Base-by-base conservation (phyloP, 208 protist species). In the Leishmania aethiopica region DNA sequence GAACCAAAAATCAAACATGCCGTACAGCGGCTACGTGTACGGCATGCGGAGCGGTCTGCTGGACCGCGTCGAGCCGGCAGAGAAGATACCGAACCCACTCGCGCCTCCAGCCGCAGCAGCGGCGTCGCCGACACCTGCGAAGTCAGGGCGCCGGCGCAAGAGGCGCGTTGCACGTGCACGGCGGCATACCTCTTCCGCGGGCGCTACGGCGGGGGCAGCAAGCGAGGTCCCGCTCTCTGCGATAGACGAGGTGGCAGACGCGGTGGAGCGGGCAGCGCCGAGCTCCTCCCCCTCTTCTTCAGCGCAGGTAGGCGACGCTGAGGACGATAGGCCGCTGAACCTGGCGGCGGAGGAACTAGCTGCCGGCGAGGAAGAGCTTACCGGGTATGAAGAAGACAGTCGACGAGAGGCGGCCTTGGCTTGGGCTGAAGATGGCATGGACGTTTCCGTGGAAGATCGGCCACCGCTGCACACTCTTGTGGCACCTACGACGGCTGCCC, bases 1-100 rank as follows among this genome's bases (percentile, higher is more conserved):
- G 95, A 94, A 87, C 75, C 95, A 97, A 53, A 96, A 96, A 83
- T 94, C 90, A 35, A 96, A 96, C 85, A 91, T 96, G 85, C 95
- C 95, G 47, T 97, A 97, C 88, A 96, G 90, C 78, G 93, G 93
- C 28, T 92, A 94, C 80, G 80, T 97, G 78, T 97, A 95, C 79
- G 90, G 79, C 79, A 90, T 93, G 87, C 90, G 95, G 11, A 94
- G 91, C 74, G 90, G 90, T 17, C 77, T 94, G 64, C 82, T 97
- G 10, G 89, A 95, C 75, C 60, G 81, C 47, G 82, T 96, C 13
- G 79, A 78, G 69, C 86, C 91, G 53, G 80, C 91, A 4, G 95
- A 96, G 83, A 77, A 72, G 4, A 78, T 95, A 13, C 37, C 76
- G 15, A 94, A 96, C 84, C 94, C 94, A 40, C 81, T 97, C 28